Conservation (phyloP, 495 filamentous ascomycete species). For the Tuber melanosporum region DNA sequence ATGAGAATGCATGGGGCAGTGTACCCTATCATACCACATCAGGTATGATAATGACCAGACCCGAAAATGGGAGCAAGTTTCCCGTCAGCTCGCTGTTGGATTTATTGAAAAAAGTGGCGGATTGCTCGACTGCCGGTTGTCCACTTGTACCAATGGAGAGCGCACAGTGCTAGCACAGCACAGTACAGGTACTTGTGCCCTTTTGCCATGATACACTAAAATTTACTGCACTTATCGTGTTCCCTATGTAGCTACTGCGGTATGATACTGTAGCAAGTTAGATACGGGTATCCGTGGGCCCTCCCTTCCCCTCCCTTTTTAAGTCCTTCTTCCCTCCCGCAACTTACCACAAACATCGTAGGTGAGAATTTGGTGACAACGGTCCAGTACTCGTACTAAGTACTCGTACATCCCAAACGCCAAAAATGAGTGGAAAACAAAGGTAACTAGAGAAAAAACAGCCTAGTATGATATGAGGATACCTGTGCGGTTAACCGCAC, state of each 20-base stretch:
- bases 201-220: not conserved
- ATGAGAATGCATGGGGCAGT: not conserved
- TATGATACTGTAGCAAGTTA: not conserved
- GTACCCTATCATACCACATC: not conserved
- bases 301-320: not conserved
- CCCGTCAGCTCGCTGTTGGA: not conserved
- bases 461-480: not conserved
- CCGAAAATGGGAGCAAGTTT: not conserved
- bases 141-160: not conserved
- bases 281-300: not conserved
- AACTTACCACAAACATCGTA: not conserved
- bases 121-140: not conserved
- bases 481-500: not conserved
- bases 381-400: not conserved
- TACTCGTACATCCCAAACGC: not conserved
- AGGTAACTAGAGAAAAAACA: not conserved
- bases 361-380: not conserved
- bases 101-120: not conserved
- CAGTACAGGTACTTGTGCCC: not conserved
- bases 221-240: not conserved
- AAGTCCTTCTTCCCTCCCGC: not conserved
- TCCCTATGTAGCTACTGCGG: not conserved
- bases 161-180: no score
- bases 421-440: not conserved
- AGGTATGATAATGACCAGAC: not conserved